A percentile compares a stretch with the other conserved stretches of the same genome.
phyloP scores from a whole-genome alignment of 208 protist species.

The Wallacemonas sp. region DNA sequence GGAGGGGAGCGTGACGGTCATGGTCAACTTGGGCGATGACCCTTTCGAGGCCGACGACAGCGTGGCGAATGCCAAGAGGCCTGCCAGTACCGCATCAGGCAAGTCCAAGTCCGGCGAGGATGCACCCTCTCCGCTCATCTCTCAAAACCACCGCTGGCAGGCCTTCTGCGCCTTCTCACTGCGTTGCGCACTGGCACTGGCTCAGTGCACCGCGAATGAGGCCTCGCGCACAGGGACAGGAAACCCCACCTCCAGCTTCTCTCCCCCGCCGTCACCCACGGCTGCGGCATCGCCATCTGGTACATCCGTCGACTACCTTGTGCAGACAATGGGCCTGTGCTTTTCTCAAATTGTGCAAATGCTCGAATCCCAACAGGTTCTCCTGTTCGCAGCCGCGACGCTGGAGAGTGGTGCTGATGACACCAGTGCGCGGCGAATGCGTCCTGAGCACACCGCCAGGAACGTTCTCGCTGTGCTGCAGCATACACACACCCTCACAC shows the following conservation, averaged over 20 bases:
- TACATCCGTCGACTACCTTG: background rate
- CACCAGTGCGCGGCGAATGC: too few species aligned
- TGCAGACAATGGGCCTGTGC: conserved; percentile 2
- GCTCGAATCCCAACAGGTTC: background rate
- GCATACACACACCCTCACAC: conserved; percentile 3
- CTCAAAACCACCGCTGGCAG: conserved; percentile 46
- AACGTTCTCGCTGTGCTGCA: conserved; percentile 3
- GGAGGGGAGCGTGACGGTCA: conserved; percentile 66
- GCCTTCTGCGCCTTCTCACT: conserved; percentile 78
- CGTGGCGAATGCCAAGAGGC: background rate
- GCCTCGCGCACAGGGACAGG: background rate
- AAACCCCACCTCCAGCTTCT: background rate
- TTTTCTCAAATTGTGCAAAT: background rate
- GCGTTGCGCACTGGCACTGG: conserved; percentile 50
- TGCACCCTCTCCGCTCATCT: background rate
- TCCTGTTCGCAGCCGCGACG: background rate
- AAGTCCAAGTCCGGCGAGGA: background rate
- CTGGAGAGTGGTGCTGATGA: background rate
- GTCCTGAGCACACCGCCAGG: too few species aligned
- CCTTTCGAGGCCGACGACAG: conserved; percentile 43
- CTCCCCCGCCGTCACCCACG: background rate
- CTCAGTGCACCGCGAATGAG: too few species aligned
- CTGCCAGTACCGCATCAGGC: background rate
- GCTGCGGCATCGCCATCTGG: background rate
- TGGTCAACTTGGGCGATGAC: conserved; percentile 83